Percentiles rank a stretch among this genome's conserved stretches.
phyloP scores from a whole-genome alignment of 495 filamentous ascomycete species.

The Daldinia vernicosa region DNA sequence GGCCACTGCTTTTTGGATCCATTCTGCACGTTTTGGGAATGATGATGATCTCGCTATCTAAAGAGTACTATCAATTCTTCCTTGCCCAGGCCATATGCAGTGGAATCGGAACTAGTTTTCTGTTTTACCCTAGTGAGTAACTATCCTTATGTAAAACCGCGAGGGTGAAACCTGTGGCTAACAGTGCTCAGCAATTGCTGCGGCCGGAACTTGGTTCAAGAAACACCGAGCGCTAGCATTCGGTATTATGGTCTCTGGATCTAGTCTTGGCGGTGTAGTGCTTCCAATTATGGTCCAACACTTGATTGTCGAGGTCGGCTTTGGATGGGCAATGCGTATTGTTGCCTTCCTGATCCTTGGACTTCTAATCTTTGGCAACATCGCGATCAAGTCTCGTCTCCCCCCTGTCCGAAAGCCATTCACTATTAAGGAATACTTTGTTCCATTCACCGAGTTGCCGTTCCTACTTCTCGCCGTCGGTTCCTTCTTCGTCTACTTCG shows the following conservation, averaged over 20 bases:
- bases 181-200: constrained; percentile 15
- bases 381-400: constrained; percentile 32
- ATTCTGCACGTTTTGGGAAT: constrained; percentile 73
- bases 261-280: constrained; percentile 68
- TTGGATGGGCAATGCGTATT: constrained; percentile 72
- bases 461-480: constrained; percentile 32
- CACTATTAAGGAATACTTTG: constrained; percentile 13
- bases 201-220: constrained; percentile 64
- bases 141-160: not conserved
- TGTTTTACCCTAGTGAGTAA: constrained; percentile 31
- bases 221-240: constrained; percentile 69
- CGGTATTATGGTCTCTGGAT: constrained; percentile 68
- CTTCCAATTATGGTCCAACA: constrained; percentile 70
- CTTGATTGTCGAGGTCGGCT: constrained; percentile 66
- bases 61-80: constrained; percentile 68
- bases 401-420: constrained; percentile 33
- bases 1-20: constrained; percentile 63
- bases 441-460: constrained; percentile 53
- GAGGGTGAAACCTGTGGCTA: not conserved
- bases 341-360: constrained; percentile 69
- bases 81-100: constrained; percentile 63
- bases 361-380: constrained; percentile 62
- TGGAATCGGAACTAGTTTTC: constrained; percentile 34
- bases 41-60: constrained; percentile 74
- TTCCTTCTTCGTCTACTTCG: constrained; percentile 66